Base-by-base conservation (phyloP, 1,284 basidiomycete genomes). In the Malassezia brasiliensis region DNA sequence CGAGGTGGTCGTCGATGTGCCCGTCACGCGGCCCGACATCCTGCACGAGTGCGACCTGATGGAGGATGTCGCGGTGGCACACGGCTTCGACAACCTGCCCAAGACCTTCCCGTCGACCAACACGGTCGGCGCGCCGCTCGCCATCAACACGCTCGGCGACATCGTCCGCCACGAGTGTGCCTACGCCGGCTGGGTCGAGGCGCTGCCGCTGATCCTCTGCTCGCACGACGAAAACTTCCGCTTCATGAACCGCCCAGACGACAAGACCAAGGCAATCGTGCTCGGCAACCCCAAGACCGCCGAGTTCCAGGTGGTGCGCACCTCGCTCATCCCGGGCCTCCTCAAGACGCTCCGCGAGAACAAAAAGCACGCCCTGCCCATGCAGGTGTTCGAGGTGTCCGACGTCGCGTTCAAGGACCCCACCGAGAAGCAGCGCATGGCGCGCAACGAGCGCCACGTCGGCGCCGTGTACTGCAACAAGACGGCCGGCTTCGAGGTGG, bases 331-430 rank as follows among this genome's bases (percentile, higher is more conserved):
- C 8, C 90, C 93, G 12, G 93, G 93, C 48, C 82, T 99, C 34
- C 83, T 99, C 68, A 99, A 99, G 79, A 94, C 91, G 7, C 80
- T 96, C 39, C 85, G 94, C 57, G 93, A 99, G 78, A 99, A 99
- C 79, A 84, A 88, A 52, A 88, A 89, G 61, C 89, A 96, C 63
- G 77, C 93, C 1, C 80, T 99, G 20, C 93, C 94, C 0, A 83
- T 98, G 75, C 86, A 85, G 64, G 83, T 96, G 53, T 99, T 98
- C 72, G 93, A 99, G 77, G 83, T 88, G 1, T 87, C 88, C 14
- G 93, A 99, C 75, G 82, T 98, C 39, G 90, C 88, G 22, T 82
- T 91, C 77, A 93, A 96, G 76, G 90, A 96, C 75, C 66, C 75
- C 12, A 77, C 81, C 57, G 68, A 70, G 40, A 53, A 38, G 17